Evolutionary conservation across 768 basidiomycete species (phyloP).

Genomic region (Panus rudis): DNA sequence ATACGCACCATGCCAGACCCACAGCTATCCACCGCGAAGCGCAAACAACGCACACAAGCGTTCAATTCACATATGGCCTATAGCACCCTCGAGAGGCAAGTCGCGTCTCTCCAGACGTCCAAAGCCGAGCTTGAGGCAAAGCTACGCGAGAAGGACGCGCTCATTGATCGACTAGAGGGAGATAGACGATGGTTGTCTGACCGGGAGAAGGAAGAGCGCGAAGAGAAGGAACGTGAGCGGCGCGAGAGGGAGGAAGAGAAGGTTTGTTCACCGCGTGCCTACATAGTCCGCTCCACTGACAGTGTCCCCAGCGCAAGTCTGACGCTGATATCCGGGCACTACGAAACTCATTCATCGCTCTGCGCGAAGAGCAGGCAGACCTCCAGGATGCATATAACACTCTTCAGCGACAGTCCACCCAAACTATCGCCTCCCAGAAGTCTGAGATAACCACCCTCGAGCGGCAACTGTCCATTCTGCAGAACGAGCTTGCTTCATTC

Average conservation of each 20-base stretch:
- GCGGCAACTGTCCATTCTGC: slow-evolving; percentile 39
- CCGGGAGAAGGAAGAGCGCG: slow-evolving; percentile 58
- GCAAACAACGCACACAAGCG: slow-evolving; percentile 57
- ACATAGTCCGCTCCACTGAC: too few species aligned
- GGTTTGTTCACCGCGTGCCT: slow-evolving; percentile 31
- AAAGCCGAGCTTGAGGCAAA: slow-evolving; percentile 62
- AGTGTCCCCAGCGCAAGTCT: slow-evolving; percentile 34
- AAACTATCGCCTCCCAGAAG: slow-evolving; percentile 44
- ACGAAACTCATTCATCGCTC: slow-evolving; percentile 38
- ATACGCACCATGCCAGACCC: slow-evolving; percentile 40
- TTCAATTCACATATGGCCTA: slow-evolving; percentile 57
- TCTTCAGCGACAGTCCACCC: slow-evolving; percentile 40
- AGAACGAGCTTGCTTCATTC: slow-evolving; percentile 39
- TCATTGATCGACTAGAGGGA: slow-evolving; percentile 59
- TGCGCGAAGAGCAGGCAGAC: slow-evolving; percentile 56
- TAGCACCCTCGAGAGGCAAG: slow-evolving; percentile 61
- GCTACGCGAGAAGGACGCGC: slow-evolving; percentile 55
- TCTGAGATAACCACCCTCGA: slow-evolving; percentile 43
- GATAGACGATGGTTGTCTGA: slow-evolving; percentile 67
- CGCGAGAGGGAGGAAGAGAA: slow-evolving; percentile 47
- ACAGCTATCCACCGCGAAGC: slow-evolving; percentile 57
- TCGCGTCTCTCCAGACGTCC: slow-evolving; percentile 52
- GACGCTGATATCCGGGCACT: slow-evolving; percentile 48
- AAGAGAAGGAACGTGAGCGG: slow-evolving; percentile 57
- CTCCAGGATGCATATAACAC: slow-evolving; percentile 48